These are phyloP conservation scores for Ascoidea rubescens DNA, from an alignment of 805 yeast genomes.

Conservation along the genomic window DNA sequence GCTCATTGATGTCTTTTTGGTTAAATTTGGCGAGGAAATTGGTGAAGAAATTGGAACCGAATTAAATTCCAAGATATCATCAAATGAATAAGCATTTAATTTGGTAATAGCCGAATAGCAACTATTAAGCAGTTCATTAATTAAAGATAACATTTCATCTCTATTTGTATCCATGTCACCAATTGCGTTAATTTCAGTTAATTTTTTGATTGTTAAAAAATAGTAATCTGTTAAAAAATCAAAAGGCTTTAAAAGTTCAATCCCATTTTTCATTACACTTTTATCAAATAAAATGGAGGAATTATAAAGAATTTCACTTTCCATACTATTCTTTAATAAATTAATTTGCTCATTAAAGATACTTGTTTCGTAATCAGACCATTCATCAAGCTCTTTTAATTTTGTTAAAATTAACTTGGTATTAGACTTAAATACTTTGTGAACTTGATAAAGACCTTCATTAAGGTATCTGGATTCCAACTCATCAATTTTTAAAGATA, in stretches of 20 bases:
- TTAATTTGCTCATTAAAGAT: constrained; percentile 27
- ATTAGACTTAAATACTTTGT: constrained; percentile 32
- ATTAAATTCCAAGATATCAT: too few relatives aligned
- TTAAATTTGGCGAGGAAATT: not conserved
- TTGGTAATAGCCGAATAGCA: constrained; percentile 4
- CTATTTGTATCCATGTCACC: constrained; percentile 6
- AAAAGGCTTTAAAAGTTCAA: constrained; percentile 13
- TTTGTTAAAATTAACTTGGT: constrained; percentile 30
- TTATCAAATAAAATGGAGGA: constrained; percentile 45
- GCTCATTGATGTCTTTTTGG: not conserved
- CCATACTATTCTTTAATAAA: constrained; percentile 31
- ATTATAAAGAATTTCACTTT: constrained; percentile 38
- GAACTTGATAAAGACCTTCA: constrained; percentile 30
- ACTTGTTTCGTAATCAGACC: constrained; percentile 33
- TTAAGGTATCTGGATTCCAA: constrained; percentile 35
- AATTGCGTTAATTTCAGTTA: constrained; percentile 9
- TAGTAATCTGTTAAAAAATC: constrained; percentile 10
- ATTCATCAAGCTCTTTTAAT: constrained; percentile 38
- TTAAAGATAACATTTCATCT: constrained; percentile 6
- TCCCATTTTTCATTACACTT: constrained; percentile 18
- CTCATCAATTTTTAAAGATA: constrained; percentile 31
- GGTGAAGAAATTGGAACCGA: not conserved
- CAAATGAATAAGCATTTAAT: not conserved
- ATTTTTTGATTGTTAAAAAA: constrained; percentile 11
- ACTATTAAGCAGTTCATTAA: constrained; percentile 7